These are phyloP conservation scores for Fusarium hainanense DNA, from an alignment of 2,329 filamentous ascomycete genomes.

Conservation along the genomic window DNA sequence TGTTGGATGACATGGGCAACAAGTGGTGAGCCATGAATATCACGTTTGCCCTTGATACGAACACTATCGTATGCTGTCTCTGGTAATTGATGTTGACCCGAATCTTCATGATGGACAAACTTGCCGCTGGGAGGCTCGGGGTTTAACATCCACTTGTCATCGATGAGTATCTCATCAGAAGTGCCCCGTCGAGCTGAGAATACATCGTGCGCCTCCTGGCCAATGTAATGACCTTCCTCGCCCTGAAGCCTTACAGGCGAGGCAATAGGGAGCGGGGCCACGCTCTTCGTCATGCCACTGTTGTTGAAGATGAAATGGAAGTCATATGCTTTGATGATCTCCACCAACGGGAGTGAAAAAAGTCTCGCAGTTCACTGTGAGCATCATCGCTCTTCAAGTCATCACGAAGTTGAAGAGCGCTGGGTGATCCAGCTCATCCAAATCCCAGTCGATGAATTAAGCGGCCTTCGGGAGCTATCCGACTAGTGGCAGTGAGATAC, in stretches of 20 bases:
- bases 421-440: neutral
- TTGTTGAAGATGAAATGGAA: neutral
- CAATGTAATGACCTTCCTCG: neutral
- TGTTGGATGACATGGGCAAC: neutral
- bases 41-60: neutral
- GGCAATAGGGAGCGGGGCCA: neutral
- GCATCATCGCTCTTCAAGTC: neutral
- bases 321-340: neutral
- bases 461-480: neutral
- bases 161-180: no score
- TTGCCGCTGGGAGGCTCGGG: no score
- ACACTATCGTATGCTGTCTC: no score
- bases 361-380: neutral
- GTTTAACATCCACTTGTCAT: no score
- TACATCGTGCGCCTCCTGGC: no score
- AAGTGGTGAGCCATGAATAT: neutral
- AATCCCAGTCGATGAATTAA: neutral
- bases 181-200: no score
- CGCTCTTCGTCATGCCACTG: neutral
- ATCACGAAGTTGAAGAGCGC: neutral
- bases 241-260: neutral
- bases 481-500: neutral
- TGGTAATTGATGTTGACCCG: no score
- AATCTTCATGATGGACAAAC: no score
- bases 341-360: neutral